A percentile compares a stretch with the other conserved stretches of the same genome.
phyloP scores from a whole-genome alignment of 257 asterid genomes.

The Fraxinus americana region DNA sequence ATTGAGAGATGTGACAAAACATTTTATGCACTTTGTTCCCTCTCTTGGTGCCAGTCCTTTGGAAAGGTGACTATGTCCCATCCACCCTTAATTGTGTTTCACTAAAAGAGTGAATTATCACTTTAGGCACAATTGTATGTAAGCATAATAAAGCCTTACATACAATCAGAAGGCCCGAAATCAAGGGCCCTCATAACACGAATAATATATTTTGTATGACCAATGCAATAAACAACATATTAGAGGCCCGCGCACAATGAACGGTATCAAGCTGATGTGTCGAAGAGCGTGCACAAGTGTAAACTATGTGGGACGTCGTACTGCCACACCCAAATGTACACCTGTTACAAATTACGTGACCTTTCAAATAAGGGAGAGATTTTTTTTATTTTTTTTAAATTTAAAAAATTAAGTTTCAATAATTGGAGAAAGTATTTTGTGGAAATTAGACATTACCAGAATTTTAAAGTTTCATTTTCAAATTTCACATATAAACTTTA shows the following conservation, averaged over 20 bases:
- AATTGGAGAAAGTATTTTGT: no score
- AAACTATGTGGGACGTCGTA: slow-evolving; percentile 11
- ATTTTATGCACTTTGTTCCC: background rate
- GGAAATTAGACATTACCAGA: no score
- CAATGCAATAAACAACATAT: slow-evolving; percentile 1
- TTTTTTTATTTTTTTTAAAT: no score
- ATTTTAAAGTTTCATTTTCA: no score
- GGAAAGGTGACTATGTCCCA: background rate
- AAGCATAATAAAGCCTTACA: background rate
- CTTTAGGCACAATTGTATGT: background rate
- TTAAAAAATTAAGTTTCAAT: no score
- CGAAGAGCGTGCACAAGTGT: background rate
- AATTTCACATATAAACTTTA: no score
- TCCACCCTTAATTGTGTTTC: no score
- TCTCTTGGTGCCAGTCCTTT: background rate
- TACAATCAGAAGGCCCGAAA: background rate
- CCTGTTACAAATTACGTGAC: slow-evolving; percentile 17
- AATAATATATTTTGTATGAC: background rate
- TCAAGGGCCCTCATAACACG: slow-evolving; percentile 22
- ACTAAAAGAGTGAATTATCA: no score
- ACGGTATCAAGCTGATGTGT: slow-evolving; percentile 23
- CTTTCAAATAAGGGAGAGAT: slow-evolving; percentile 19
- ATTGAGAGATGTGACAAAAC: no score
- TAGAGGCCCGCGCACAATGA: slow-evolving; percentile 26
- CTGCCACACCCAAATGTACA: slow-evolving; percentile 26